Conservation (phyloP, 2,329 filamentous ascomycete genomes). For the Capronia coronata region DNA sequence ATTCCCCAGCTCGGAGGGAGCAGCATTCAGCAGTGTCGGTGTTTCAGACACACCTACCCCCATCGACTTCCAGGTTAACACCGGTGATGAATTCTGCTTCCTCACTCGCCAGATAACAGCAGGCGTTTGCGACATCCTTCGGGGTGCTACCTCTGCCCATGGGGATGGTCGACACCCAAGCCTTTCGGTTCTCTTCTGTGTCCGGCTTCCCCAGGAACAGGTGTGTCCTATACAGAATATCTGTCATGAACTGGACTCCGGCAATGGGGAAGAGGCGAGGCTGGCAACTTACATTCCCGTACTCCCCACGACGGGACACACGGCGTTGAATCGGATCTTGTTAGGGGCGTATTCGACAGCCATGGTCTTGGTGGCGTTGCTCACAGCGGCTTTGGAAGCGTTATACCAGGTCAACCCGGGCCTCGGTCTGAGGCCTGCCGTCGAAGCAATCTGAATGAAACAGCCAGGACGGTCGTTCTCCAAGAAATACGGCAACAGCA, state of each 20-base stretch:
- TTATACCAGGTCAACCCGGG: constrained; percentile 38
- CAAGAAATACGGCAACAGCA: constrained; percentile 24
- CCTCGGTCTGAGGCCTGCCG: constrained; percentile 21
- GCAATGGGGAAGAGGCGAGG: neutral
- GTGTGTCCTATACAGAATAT: constrained; percentile 30
- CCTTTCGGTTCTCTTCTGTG: constrained; percentile 40
- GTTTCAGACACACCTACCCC: constrained; percentile 20
- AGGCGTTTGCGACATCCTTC: constrained; percentile 64
- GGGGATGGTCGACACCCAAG: constrained; percentile 40
- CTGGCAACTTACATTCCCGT: constrained; percentile 55
- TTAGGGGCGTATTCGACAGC: constrained; percentile 67
- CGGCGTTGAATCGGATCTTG: constrained; percentile 65
- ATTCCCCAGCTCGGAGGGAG: neutral
- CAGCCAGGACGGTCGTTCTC: constrained; percentile 20
- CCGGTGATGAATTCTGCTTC: constrained; percentile 61
- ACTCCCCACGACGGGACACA: constrained; percentile 59
- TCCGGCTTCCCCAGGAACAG: constrained; percentile 39
- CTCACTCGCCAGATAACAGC: constrained; percentile 63
- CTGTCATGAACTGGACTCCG: neutral
- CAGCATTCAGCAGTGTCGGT: neutral
- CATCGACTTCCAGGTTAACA: constrained; percentile 27
- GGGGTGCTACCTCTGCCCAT: constrained; percentile 40
- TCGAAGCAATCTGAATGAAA: constrained; percentile 25
- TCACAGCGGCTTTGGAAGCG: constrained; percentile 60
- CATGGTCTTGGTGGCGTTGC: constrained; percentile 58